Evolutionary conservation across 805 yeast genomes (phyloP).

Genomic region (Teunomyces cretensis): DNA sequence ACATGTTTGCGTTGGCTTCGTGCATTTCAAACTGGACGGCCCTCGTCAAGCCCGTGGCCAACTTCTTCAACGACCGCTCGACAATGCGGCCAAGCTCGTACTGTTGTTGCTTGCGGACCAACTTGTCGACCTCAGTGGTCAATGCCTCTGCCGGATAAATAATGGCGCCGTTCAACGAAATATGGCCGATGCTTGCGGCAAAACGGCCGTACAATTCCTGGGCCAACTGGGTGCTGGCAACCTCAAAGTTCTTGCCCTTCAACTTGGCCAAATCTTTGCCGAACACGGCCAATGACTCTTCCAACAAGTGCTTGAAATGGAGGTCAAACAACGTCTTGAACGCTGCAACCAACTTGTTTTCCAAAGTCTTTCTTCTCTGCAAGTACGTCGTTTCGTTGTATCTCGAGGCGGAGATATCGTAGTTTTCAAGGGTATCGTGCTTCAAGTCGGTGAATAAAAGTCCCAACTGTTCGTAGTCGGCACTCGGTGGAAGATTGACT

Average conservation of each 20-base stretch:
- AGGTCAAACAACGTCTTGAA: slow-evolving; percentile 39
- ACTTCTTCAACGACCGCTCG: slow-evolving; percentile 45
- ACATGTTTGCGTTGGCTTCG: slow-evolving; percentile 19
- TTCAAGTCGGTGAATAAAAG: slow-evolving; percentile 43
- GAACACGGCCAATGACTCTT: slow-evolving; percentile 12
- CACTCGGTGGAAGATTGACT: slow-evolving; percentile 10
- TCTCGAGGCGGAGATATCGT: slow-evolving; percentile 73
- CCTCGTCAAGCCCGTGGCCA: slow-evolving; percentile 47
- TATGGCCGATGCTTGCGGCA: slow-evolving; percentile 2
- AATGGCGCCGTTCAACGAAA: slow-evolving; percentile 16
- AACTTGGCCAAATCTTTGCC: slow-evolving; percentile 8
- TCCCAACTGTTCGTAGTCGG: slow-evolving; percentile 50
- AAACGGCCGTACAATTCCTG: neutral
- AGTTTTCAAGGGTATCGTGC: slow-evolving; percentile 47
- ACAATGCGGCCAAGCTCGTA: slow-evolving; percentile 33
- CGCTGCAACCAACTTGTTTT: slow-evolving; percentile 43
- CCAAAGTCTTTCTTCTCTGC: slow-evolving; percentile 55
- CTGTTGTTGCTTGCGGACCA: slow-evolving; percentile 38
- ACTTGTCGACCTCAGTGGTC: slow-evolving; percentile 41
- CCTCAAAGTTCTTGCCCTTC: slow-evolving; percentile 15
- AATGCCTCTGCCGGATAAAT: slow-evolving; percentile 8
- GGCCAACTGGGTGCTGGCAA: neutral
- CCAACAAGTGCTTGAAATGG: slow-evolving; percentile 21
- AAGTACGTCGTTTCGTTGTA: slow-evolving; percentile 67
- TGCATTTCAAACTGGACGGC: slow-evolving; percentile 6